These are phyloP conservation scores for Reutealis trisperma DNA, from an alignment of 345 rosid species.

Conservation along the genomic window DNA sequence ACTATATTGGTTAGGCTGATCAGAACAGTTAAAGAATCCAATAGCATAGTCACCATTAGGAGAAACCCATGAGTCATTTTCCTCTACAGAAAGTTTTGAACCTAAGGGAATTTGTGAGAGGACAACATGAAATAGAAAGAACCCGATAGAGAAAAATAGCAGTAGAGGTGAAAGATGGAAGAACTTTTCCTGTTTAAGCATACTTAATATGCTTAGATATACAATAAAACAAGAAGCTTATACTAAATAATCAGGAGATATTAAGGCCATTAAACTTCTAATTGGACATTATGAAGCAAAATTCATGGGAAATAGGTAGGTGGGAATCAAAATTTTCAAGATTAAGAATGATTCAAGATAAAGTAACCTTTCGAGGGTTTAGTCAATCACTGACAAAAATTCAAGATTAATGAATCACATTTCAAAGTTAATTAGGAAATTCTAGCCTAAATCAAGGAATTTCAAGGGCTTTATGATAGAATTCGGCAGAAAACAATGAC, in stretches of 20 bases:
- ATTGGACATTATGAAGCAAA: constrained; percentile 11
- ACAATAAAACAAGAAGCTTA: constrained; percentile 20
- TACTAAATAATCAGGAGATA: constrained; percentile 5
- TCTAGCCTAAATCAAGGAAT: constrained; percentile 2
- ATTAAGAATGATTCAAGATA: constrained; percentile 25
- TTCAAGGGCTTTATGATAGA: constrained; percentile 21
- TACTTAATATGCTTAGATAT: constrained; percentile 33
- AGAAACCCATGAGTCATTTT: constrained; percentile 63
- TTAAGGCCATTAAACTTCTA: constrained; percentile 8
- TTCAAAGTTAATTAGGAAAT: constrained; percentile 36
- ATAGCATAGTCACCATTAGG: constrained; percentile 64
- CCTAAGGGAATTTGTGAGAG: constrained; percentile 62
- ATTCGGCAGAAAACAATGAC: constrained; percentile 20
- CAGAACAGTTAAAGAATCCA: constrained; percentile 57
- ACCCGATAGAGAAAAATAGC: constrained; percentile 40
- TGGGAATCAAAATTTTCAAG: constrained; percentile 19
- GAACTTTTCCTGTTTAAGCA: constrained; percentile 33
- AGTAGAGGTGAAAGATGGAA: constrained; percentile 31
- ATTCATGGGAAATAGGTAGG: background rate
- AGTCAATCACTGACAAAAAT: background rate
- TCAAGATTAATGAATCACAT: constrained; percentile 21
- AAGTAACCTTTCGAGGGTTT: background rate
- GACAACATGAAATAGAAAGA: constrained; percentile 34
- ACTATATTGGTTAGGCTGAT: constrained; percentile 59
- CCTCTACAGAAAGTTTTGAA: constrained; percentile 54